Base-by-base conservation (phyloP, 768 basidiomycete species). In the Candolleomyces eurysporus region DNA sequence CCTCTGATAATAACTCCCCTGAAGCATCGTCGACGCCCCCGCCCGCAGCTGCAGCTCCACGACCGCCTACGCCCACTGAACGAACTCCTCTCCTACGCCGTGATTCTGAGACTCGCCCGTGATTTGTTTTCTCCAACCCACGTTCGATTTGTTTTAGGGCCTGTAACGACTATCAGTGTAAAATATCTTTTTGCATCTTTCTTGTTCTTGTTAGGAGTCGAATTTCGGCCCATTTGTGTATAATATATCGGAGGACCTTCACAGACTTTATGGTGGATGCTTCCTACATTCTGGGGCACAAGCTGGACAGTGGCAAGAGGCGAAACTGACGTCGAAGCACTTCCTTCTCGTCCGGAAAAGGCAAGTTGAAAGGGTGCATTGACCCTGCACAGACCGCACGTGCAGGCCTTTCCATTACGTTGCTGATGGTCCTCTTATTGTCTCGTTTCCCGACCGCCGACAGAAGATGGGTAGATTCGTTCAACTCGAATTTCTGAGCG, bases 81-180 rank as follows among this genome's bases (percentile, higher is more conserved):
- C 69, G 72, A 68, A 78, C 78, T 7, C 77, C 78, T 22, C 67
- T 79, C 36, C 73, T 79, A 59, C 63, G 66, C 61, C 67, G 67
- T 63, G 62, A 60, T 51, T 63, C 64, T 49, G 65, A 65, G 56
- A 64, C 55, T 63, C 54, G 66, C 53, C 45, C 66, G 48, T 63
- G 60, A 30, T 55, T 50, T 56, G 62, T 59, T 60, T 65, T 45
- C 51, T 56, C 59, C 43, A 43, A 58, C 53, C 43, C 36, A 36
- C 36, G 36, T 36, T 36, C 36, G 11, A 36, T 36, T 36, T 36
- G 36, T 36, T 36, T 36, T 36, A 5, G 11, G 8, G 36, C 6
- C 36, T 36, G 36, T 36, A 36, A 36, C 36, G 30, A 58, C 64
- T 65, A 64, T 64, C 65, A 53, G 14, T 56, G 54, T 56, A 56